Percentiles rank a stretch among this genome's conserved stretches.
These are phyloP conservation scores for Alternaria sp. DNA, from an alignment of 2,329 filamentous ascomycete species.

Conservation along the genomic window DNA sequence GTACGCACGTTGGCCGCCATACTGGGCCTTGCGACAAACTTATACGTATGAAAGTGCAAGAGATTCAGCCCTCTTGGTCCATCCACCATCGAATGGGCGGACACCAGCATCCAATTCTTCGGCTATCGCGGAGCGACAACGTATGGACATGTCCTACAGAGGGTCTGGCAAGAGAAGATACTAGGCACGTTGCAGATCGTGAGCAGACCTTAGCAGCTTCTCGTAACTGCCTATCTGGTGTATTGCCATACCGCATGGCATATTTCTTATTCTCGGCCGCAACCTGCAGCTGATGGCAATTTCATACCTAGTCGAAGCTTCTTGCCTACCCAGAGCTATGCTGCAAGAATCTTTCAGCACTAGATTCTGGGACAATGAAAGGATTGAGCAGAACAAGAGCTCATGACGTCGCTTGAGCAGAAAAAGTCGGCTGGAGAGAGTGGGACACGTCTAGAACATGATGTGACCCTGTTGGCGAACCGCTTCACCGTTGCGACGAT, in stretches of 20 bases:
- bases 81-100: not conserved
- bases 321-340: not conserved
- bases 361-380: not conserved
- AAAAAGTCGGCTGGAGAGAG: not conserved
- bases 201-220: not conserved
- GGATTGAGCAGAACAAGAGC: not conserved
- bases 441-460: not conserved
- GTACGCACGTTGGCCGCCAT: not conserved
- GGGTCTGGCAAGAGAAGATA: slow-evolving; percentile 1
- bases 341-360: not conserved
- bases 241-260: not conserved
- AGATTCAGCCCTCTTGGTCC: not conserved
- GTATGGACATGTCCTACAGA: not conserved
- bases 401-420: not conserved
- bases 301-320: not conserved
- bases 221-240: not conserved
- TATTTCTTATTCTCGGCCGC: not conserved
- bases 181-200: not conserved
- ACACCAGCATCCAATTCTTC: not conserved
- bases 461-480: not conserved
- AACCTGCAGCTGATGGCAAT: not conserved
- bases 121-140: not conserved
- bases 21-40: not conserved
- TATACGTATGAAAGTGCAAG: not conserved
- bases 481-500: not conserved